Percentiles rank a stretch among this genome's conserved stretches.
Evolutionary conservation across 495 filamentous ascomycete genomes (phyloP).

Genomic region (Daldinia vernicosa): DNA sequence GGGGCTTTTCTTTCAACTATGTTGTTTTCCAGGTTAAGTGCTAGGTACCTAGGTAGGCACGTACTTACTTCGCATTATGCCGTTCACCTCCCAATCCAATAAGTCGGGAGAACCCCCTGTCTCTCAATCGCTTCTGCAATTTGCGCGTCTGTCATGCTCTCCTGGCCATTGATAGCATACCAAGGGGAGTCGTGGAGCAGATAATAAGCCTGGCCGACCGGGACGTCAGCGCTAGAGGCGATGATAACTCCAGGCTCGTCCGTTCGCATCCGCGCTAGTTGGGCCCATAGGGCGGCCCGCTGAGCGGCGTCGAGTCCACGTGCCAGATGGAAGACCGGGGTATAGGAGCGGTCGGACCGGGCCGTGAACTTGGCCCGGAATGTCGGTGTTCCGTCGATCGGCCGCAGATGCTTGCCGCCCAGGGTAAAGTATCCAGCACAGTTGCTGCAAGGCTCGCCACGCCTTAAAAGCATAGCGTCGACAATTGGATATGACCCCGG

Average conservation of each 20-base stretch:
- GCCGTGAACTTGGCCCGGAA: constrained; percentile 47
- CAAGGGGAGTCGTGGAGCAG: constrained; percentile 41
- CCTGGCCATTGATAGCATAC: constrained; percentile 45
- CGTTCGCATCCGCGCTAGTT: constrained; percentile 40
- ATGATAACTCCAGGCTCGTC: constrained; percentile 32
- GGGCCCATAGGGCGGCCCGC: constrained; percentile 34
- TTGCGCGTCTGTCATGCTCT: constrained; percentile 43
- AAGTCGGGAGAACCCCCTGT: constrained; percentile 39
- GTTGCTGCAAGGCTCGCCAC: constrained; percentile 42
- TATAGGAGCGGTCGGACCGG: constrained; percentile 42
- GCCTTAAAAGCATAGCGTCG: constrained; percentile 42
- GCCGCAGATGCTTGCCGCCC: constrained; percentile 41
- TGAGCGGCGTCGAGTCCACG: constrained; percentile 36
- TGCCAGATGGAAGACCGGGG: constrained; percentile 44
- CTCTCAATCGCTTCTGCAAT: constrained; percentile 42
- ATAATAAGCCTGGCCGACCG: constrained; percentile 41
- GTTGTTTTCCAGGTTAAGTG: background rate
- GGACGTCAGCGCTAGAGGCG: constrained; percentile 28
- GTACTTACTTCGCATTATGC: background rate
- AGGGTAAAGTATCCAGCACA: constrained; percentile 44
- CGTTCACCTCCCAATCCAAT: constrained; percentile 43
- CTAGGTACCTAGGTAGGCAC: background rate
- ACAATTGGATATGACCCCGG: constrained; percentile 45
- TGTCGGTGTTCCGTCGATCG: constrained; percentile 30
- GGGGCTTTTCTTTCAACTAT: background rate